Conservation (phyloP, 1,284 basidiomycete species). For the Bjerkandera adusta region DNA sequence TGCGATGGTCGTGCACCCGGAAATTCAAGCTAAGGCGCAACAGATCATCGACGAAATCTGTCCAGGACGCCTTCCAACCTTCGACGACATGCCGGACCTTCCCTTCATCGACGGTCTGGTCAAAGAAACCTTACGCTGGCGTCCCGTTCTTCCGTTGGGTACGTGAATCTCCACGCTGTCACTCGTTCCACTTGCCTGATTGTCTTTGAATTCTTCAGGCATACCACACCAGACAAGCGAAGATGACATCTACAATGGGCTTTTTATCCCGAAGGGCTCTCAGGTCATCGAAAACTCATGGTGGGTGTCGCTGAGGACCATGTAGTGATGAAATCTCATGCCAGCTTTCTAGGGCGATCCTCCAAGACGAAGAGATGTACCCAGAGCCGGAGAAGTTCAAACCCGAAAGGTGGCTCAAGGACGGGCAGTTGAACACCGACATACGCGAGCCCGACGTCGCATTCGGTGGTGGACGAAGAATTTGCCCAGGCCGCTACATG, state of each 20-base stretch:
- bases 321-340: too few relatives aligned
- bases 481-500: slow-evolving; percentile 21
- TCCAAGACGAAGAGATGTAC: slow-evolving; percentile 19
- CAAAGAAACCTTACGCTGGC: slow-evolving; percentile 33
- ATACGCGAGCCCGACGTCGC: slow-evolving; percentile 10
- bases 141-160: slow-evolving; percentile 5
- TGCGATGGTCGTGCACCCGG: slow-evolving; percentile 19
- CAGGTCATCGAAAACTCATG: too few relatives aligned
- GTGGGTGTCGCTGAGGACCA: too few relatives aligned
- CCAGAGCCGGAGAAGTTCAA: slow-evolving; percentile 25
- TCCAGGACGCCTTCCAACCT: slow-evolving; percentile 36
- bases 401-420: slow-evolving; percentile 25
- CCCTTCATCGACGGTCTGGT: slow-evolving; percentile 40
- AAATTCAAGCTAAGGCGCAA: slow-evolving; percentile 31
- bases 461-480: slow-evolving; percentile 8
- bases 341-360: slow-evolving; percentile 32
- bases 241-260: slow-evolving; percentile 5
- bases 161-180: background rate
- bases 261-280: slow-evolving; percentile 7
- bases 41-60: slow-evolving; percentile 37
- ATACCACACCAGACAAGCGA: background rate
- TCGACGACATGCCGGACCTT: slow-evolving; percentile 35
- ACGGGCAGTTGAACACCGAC: slow-evolving; percentile 6
- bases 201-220: background rate
- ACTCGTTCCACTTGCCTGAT: too few relatives aligned